Base-by-base conservation (phyloP, 73 alveolate species). In the Paramecium primaurelia region DNA sequence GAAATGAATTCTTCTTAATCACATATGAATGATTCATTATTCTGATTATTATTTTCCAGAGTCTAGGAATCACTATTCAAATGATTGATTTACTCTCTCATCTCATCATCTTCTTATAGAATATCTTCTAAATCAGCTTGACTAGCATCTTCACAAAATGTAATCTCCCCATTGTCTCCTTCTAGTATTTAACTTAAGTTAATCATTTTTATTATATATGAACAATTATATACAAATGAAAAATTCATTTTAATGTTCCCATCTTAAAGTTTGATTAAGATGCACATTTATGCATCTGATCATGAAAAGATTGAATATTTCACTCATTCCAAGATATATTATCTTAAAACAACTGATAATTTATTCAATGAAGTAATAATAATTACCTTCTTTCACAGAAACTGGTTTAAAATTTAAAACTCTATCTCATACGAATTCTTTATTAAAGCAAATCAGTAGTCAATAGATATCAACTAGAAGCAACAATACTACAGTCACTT, bases 161-260 rank as follows among this genome's bases (percentile, higher is more conserved):
- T 73, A 2, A 73, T 73, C 59, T 73, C 87, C 1, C 47, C 47
- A 73, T 73, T 73, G 5, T 73, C 58, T n/a, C 59, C 47, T 36
- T 73, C 87, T 32, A 73, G 59, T 73, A 73, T 73, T 73, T 73
- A 38, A 38, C 87, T 73, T 73, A 73, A 73, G 47, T 73, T 40
- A 73, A 73, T 73, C 84, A 68, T 68, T 54, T 54, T 54, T 54
- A 54, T 54, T 54, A 16, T 54, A 54, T 54, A 54, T 34, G 20
- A 54, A 54, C 69, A 54, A 54, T 18, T 54, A 54, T 54, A 18
- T 25, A n/a, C 20, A 54, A 54, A 7, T 18, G 16, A 54, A n/a
- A 54, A 54, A 16, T 54, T 54, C 69, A 49, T 54, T 54, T 54
- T 54, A 16, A 54, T 54, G 30, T 54, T 16, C 69, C 22, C 32